Evolutionary conservation across 2,329 filamentous ascomycete species (phyloP), one percentile per base, ranked within the genome.

Genomic region (Ophiosphaerella narmari): DNA sequence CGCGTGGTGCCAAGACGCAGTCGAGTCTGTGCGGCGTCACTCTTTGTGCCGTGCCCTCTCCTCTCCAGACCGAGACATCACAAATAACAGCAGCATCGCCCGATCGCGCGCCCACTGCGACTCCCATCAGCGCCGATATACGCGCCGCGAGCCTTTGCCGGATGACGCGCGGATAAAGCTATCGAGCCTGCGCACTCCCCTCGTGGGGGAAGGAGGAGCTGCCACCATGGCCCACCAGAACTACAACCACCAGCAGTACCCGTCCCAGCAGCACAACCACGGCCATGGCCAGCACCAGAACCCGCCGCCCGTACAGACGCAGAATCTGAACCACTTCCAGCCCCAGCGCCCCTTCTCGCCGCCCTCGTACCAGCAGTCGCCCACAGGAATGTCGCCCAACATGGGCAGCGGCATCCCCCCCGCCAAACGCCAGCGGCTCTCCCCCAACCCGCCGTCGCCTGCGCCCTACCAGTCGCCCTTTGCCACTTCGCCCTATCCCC

Each of bases 381-480:
- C 81, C 18, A 78, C 80, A 29, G 65, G 72, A 67, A 73, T 75
- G 68, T 76, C 87, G 74, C 82, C 69, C 5, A 68, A 61, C 50
- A 62, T 60, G 52, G 55, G 55, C 50, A 57, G 59, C 52, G 62
- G 63, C 50, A 62, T 87, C 41, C 88, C 88, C 41, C 86, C 89
- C 13, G 84, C 82, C 51, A 93, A 94, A 77, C 83, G 89, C 70
- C 86, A 82, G 70, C 87, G 85, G 48, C 76, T 89, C 40, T 90
- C 87, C 23, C 86, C 87, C 43, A 86, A 86, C 49, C 70, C 71
- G 49, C 82, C 86, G n/a, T 86, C 88, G 43, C 80, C 70, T 21
- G 67, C 88, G 36, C 80, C 70, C 5, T 71, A 67, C 47, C 66
- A 60, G 55, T 71, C 63, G 44, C 70, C 63, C 45, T 70, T 66